Evolutionary conservation across 2,329 filamentous ascomycete genomes (phyloP).

Genomic region (Apiospora phragmitis): DNA sequence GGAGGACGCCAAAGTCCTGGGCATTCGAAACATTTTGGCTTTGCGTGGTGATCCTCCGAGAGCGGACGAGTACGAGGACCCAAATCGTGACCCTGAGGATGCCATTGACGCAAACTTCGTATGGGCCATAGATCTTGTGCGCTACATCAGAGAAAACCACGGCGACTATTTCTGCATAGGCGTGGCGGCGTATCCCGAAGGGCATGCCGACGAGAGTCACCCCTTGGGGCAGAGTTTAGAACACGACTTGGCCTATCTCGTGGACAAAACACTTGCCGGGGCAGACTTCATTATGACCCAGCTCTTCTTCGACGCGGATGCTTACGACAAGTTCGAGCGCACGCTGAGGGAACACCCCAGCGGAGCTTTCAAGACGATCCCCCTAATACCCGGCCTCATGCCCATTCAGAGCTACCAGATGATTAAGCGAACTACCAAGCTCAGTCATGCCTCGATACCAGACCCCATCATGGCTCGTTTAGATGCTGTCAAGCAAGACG

Average conservation of each 20-base stretch:
- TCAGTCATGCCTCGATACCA: conserved; percentile 86
- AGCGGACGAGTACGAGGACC: conserved; percentile 80
- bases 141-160: conserved; percentile 81
- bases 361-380: conserved; percentile 80
- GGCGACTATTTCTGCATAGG: conserved; percentile 97
- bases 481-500: conserved; percentile 73
- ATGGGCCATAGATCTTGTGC: conserved; percentile 86
- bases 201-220: conserved; percentile 87
- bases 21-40: conserved; percentile 91
- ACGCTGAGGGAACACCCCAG: conserved; percentile 78
- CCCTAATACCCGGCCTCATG: conserved; percentile 94
- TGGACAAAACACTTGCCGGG: conserved; percentile 88
- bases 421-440: conserved; percentile 87
- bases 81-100: conserved; percentile 56
- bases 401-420: conserved; percentile 98
- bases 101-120: conserved; percentile 76
- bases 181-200: conserved; percentile 92
- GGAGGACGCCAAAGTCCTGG: conserved; percentile 85
- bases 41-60: conserved; percentile 88
- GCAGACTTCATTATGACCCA: conserved; percentile 99
- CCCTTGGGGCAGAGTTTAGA: conserved; percentile 70
- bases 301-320: conserved; percentile 87
- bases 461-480: conserved; percentile 67
- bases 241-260: conserved; percentile 81
- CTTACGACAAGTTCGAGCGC: conserved; percentile 79